Conservation (phyloP, 345 rosid species). For the rapeseed (Brassica napus) region DNA sequence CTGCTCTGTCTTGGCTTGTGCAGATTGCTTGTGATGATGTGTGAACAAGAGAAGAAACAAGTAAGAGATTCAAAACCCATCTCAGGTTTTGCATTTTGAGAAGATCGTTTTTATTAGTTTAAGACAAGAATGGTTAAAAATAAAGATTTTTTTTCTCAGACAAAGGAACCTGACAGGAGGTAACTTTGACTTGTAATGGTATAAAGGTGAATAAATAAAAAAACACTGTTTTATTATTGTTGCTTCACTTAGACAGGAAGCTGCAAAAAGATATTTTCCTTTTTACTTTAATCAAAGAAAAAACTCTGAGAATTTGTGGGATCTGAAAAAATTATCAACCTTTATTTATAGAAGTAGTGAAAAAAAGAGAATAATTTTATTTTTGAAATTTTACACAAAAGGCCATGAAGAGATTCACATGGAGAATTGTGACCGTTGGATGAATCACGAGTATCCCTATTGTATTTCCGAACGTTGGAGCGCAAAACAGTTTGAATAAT, state of each 20-base stretch:
- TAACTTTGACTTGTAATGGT: conserved; percentile 40
- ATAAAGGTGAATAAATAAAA: conserved; percentile 30
- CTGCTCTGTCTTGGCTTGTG: conserved; percentile 61
- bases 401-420: conserved; percentile 65
- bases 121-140: conserved; percentile 36
- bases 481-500: conserved; percentile 52
- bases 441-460: conserved; percentile 48
- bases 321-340: conserved; percentile 39
- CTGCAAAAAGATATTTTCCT: conserved; percentile 26
- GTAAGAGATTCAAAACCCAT: conserved; percentile 57
- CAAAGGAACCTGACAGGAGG: conserved; percentile 37
- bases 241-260: conserved; percentile 69
- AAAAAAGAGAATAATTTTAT: conserved; percentile 19
- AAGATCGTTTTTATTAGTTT: conserved; percentile 49
- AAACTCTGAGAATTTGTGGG: conserved; percentile 21
- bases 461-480: conserved; percentile 61
- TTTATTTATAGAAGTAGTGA: conserved; percentile 48
- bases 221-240: conserved; percentile 34
- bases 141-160: conserved; percentile 23
- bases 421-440: conserved; percentile 65
- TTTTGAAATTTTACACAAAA: conserved; percentile 27
- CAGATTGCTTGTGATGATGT: conserved; percentile 47
- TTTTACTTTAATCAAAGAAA: conserved; percentile 18
- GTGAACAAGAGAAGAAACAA: conserved; percentile 39
- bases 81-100: conserved; percentile 64